Evolutionary conservation across 306 rosid species (phyloP).

Genomic region (Vigna trinervia): DNA sequence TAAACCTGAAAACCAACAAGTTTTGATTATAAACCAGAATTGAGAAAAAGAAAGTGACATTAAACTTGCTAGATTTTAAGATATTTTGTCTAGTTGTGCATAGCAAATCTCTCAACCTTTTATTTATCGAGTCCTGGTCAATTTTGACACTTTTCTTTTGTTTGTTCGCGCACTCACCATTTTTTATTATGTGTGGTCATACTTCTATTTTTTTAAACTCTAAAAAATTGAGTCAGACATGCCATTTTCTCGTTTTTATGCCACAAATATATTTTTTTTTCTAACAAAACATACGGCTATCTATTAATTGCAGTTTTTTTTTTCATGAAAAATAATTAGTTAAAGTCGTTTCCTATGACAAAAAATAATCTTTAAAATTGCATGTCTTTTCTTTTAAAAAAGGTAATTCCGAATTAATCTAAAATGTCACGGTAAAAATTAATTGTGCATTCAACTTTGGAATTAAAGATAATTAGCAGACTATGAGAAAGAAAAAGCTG

Average conservation of each 20-base stretch:
- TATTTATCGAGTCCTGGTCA: background rate
- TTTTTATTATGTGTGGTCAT: background rate
- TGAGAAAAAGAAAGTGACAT: slow-evolving; percentile 1
- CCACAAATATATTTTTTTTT: background rate
- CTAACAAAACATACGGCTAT: background rate
- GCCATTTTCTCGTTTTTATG: background rate
- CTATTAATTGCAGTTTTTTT: background rate
- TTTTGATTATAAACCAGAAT: background rate
- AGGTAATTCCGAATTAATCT: background rate
- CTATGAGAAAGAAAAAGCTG: too few species aligned
- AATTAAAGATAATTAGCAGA: too few species aligned
- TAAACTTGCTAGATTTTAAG: background rate
- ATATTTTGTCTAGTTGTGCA: background rate
- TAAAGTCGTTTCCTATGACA: background rate
- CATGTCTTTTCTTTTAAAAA: background rate
- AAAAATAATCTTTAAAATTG: too few species aligned
- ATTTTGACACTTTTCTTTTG: slow-evolving; percentile 8
- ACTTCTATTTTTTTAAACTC: background rate
- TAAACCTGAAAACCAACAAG: background rate
- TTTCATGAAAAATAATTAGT: background rate
- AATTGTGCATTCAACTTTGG: background rate
- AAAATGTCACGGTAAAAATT: background rate
- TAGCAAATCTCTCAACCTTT: background rate
- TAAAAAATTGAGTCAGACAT: background rate
- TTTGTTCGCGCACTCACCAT: background rate